Base-by-base conservation (phyloP, 345 rosid species). In the Salix caprea region DNA sequence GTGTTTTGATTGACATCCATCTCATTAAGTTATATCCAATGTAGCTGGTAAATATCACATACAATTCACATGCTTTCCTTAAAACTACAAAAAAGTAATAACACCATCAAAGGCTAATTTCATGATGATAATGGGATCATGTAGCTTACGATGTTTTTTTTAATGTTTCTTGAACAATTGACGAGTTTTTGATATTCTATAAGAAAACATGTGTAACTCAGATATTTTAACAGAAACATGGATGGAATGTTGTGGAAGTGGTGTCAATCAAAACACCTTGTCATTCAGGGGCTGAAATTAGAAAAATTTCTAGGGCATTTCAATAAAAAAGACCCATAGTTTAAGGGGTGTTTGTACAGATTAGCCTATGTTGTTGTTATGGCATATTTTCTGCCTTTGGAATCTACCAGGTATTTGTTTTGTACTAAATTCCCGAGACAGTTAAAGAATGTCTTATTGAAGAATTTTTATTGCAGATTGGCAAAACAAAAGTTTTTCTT, bases 401-500 rank as follows among this genome's bases (percentile, higher is more conserved):
- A 21, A 76, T 70, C 19, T 40, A 39, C 34, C 24, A 65, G 37
- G 16, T 74, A n/a, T 52, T 73, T 37, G 42, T 60, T 50, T 54
- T 32, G 15, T 52, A 24, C n/a, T 32, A 37, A 15, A 36, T 44
- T 46, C 54, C 48, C 10, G 26, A 44, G 28, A 34, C 7, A n/a
- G 42, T 66, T 39, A 39, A n/a, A 65, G 18, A 64, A 39, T 28
- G 52, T 46, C 39, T 76, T 73, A 72, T 24, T 70, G 72, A 74
- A 79, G 74, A 73, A 70, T 52, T 79, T 46, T 54, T 77, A 14
- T 84, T 69, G 79, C 83, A 83, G 98, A 90, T 93, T 80, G 99
- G 98, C 85, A 93, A 96, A 82, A 84, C 97, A 50, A 96, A 96
- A 82, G 90, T 96, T 71, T 96, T 96, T 79, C 95, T 93, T 26